These are phyloP conservation scores for Ascocoryne sarcoides DNA, from an alignment of 2,329 filamentous ascomycete genomes.

Conservation along the genomic window DNA sequence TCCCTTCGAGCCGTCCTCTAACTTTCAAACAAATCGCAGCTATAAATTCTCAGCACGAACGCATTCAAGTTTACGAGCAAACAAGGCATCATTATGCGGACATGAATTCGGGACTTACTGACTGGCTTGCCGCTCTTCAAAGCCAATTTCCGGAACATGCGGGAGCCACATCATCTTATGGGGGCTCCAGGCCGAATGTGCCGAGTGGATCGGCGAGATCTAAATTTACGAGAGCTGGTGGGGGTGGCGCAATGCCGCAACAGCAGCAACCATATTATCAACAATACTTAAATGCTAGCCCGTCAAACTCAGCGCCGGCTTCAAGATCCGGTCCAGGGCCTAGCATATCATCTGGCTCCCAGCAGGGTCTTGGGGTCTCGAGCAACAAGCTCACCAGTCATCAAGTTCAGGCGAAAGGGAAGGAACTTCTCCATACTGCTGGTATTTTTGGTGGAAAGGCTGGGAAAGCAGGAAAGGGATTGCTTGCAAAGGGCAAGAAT, in stretches of 20 bases:
- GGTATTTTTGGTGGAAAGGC: slow-evolving; percentile 61
- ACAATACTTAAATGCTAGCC: slow-evolving; percentile 45
- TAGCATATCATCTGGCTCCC: slow-evolving; percentile 14
- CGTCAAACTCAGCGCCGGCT: slow-evolving; percentile 12
- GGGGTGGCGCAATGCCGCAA: slow-evolving; percentile 8
- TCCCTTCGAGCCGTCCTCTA: slow-evolving; percentile 9
- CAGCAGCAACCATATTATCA: slow-evolving; percentile 45
- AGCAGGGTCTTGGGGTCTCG: slow-evolving; percentile 21
- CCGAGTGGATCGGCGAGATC: slow-evolving; percentile 14
- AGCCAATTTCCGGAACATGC: slow-evolving; percentile 41
- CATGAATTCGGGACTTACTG: slow-evolving; percentile 65
- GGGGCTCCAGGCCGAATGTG: slow-evolving; percentile 10
- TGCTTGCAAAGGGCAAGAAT: slow-evolving; percentile 84
- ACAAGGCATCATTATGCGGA: slow-evolving; percentile 61
- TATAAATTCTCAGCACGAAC: slow-evolving; percentile 54
- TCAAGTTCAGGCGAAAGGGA: slow-evolving; percentile 58
- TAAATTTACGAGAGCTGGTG: slow-evolving; percentile 17
- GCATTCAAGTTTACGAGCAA: slow-evolving; percentile 65
- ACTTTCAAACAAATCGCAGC: slow-evolving; percentile 69
- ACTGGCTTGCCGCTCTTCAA: slow-evolving; percentile 44
- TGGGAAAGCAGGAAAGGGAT: slow-evolving; percentile 76
- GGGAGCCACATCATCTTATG: slow-evolving; percentile 24
- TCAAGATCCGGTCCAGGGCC: slow-evolving; percentile 6
- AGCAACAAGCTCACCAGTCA: slow-evolving; percentile 24
- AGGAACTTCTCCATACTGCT: slow-evolving; percentile 79